A percentile compares a stretch with the other conserved stretches of the same genome.
Conservation (phyloP, 345 rosid genomes). For the Capsella bursapastoris region DNA sequence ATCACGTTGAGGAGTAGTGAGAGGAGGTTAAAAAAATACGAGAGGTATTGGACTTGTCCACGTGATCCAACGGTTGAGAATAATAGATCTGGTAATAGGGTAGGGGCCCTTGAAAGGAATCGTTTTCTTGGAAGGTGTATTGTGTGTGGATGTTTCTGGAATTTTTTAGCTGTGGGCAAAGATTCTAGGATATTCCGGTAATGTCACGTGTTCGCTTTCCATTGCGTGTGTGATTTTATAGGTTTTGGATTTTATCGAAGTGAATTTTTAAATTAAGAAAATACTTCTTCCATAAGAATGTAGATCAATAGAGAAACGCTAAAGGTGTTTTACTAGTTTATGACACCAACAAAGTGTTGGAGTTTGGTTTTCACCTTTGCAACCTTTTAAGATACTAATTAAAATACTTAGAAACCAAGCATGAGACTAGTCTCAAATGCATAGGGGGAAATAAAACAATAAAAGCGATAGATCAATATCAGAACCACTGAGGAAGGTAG, state of each 20-base stretch:
- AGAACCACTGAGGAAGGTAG: constrained; percentile 30
- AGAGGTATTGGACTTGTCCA: constrained; percentile 20
- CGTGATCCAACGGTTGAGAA: constrained; percentile 49
- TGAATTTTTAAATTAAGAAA: not conserved
- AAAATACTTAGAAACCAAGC: not conserved
- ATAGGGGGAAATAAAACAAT: not conserved
- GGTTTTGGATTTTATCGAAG: not conserved
- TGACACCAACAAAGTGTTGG: not conserved
- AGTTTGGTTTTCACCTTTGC: not conserved
- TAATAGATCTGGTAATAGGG: constrained; percentile 16
- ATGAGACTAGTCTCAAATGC: not conserved
- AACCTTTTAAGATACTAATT: not conserved
- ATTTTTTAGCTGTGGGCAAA: constrained; percentile 8
- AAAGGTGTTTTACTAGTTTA: not conserved
- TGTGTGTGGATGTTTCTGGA: constrained; percentile 38
- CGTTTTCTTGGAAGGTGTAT: constrained; percentile 14
- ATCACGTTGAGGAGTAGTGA: constrained; percentile 32
- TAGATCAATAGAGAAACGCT: not conserved
- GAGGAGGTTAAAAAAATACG: constrained; percentile 4
- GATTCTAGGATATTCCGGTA: constrained; percentile 43
- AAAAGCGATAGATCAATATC: not conserved
- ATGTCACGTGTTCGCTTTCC: constrained; percentile 53
- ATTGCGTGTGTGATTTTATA: not conserved
- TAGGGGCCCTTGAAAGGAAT: constrained; percentile 4
- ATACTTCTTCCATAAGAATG: not conserved